phyloP scores from a whole-genome alignment of 2,329 filamentous ascomycete genomes.

The Colletotrichum orchidophilum region DNA sequence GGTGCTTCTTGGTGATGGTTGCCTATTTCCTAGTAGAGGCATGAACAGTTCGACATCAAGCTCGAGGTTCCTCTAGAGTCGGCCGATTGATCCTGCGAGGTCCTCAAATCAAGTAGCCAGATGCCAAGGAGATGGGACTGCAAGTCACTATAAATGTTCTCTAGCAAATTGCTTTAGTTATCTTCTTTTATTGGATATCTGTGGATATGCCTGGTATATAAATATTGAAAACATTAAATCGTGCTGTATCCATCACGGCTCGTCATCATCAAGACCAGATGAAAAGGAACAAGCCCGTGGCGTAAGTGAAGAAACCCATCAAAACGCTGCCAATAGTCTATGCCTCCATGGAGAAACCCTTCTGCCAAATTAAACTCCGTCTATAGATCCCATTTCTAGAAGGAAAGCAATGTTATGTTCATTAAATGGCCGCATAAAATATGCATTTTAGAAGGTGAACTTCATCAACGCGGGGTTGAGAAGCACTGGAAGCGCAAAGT shows the following conservation, averaged over 20 bases:
- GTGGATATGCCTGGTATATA: not conserved
- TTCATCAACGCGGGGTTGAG: conserved; percentile 72
- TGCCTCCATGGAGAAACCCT: not conserved
- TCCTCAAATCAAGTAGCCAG: not conserved
- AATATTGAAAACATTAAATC: not conserved
- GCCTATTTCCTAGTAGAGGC: not conserved
- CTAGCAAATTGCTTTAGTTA: not conserved
- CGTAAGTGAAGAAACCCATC: not conserved
- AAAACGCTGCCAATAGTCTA: not conserved
- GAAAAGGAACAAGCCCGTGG: not conserved
- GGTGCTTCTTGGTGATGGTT: too few relatives aligned
- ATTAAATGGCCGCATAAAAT: not conserved
- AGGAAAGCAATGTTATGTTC: not conserved
- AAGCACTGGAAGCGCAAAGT: conserved; percentile 67
- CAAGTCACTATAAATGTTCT: not conserved
- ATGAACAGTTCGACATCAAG: not conserved
- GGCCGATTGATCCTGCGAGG: not conserved
- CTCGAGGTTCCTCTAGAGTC: not conserved
- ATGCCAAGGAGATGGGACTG: not conserved
- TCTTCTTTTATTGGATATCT: not conserved
- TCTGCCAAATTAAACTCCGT: conserved; percentile 10
- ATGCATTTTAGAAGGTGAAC: conserved; percentile 61
- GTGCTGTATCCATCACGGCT: not conserved
- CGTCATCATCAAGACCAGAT: not conserved
- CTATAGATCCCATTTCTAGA: not conserved